Conservation (phyloP, 164 flowering plant genomes). For the Macadamia tetraphylla region DNA sequence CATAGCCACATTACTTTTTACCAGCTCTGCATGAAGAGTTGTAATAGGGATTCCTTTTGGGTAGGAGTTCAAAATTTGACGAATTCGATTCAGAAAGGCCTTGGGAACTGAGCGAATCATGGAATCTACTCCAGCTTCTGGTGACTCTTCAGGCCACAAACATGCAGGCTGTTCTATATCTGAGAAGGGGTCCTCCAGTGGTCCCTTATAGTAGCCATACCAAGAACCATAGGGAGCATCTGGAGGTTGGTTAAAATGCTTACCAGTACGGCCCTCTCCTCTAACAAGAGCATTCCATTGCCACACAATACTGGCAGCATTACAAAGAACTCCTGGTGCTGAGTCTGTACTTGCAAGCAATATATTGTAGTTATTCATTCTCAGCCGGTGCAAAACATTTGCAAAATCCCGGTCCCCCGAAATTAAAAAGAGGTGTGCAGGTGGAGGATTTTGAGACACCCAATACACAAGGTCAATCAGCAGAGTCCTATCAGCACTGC, state of each 20-base stretch:
- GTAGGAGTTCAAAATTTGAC: slow-evolving; percentile 34
- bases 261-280: slow-evolving; percentile 63
- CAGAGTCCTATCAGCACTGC: slow-evolving; percentile 79
- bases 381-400: slow-evolving; percentile 55
- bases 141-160: slow-evolving; percentile 20
- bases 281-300: slow-evolving; percentile 59
- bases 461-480: slow-evolving; percentile 69
- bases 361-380: slow-evolving; percentile 84
- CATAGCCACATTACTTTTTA: slow-evolving; percentile 23
- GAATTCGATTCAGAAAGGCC: slow-evolving; percentile 38
- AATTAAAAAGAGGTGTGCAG: slow-evolving; percentile 82
- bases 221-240: slow-evolving; percentile 82
- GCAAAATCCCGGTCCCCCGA: slow-evolving; percentile 86
- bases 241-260: slow-evolving; percentile 77
- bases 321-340: slow-evolving; percentile 63
- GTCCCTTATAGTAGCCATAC: slow-evolving; percentile 67
- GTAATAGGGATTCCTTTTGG: slow-evolving; percentile 58
- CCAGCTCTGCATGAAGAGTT: slow-evolving; percentile 47
- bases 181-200: slow-evolving; percentile 54
- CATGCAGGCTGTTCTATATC: slow-evolving; percentile 23
- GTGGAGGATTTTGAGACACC: slow-evolving; percentile 93
- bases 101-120: slow-evolving; percentile 49
- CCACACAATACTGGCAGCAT: slow-evolving; percentile 95
- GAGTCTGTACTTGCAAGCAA: slow-evolving; percentile 58
- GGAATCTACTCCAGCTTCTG: slow-evolving; percentile 28